These are phyloP conservation scores for Selenicereus undatus DNA, from an alignment of 148 eudicot species.

Conservation along the genomic window DNA sequence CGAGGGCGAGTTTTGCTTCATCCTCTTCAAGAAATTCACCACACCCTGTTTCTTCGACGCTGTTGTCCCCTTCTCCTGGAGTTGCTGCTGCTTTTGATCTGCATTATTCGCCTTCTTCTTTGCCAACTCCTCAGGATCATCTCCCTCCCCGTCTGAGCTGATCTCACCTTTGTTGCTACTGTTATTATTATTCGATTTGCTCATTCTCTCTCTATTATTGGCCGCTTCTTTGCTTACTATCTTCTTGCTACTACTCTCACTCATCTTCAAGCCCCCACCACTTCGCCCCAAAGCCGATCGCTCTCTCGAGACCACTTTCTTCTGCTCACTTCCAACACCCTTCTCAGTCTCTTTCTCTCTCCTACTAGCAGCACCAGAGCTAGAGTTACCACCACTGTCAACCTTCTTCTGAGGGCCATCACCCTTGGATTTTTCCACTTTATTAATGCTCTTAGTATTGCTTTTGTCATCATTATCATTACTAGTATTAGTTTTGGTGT, in stretches of 20 bases:
- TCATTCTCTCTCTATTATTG: constrained; percentile 12
- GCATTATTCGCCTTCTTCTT: neutral
- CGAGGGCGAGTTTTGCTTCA: constrained; percentile 33
- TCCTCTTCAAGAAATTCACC: constrained; percentile 36
- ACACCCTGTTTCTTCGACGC: constrained; percentile 37
- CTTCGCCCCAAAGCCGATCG: constrained; percentile 23
- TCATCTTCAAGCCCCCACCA: constrained; percentile 19
- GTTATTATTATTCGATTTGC: neutral
- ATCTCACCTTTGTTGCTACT: neutral
- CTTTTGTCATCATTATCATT: neutral
- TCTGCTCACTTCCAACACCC: constrained; percentile 6
- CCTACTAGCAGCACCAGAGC: neutral
- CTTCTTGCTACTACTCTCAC: constrained; percentile 25
- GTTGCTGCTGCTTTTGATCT: constrained; percentile 23
- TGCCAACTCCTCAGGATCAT: neutral
- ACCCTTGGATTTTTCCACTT: constrained; percentile 20
- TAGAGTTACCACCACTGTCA: constrained; percentile 1
- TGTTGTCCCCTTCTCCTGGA: constrained; percentile 16
- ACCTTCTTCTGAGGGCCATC: constrained; percentile 8
- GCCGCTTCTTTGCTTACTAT: constrained; percentile 19
- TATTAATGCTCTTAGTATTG: neutral
- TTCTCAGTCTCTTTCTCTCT: constrained; percentile 5
- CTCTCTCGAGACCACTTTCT: constrained; percentile 31
- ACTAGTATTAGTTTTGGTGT: neutral
- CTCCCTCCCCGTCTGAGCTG: neutral